phyloP scores from a whole-genome alignment of 164 flowering plant species.

The Cinnamomum micranthum region DNA sequence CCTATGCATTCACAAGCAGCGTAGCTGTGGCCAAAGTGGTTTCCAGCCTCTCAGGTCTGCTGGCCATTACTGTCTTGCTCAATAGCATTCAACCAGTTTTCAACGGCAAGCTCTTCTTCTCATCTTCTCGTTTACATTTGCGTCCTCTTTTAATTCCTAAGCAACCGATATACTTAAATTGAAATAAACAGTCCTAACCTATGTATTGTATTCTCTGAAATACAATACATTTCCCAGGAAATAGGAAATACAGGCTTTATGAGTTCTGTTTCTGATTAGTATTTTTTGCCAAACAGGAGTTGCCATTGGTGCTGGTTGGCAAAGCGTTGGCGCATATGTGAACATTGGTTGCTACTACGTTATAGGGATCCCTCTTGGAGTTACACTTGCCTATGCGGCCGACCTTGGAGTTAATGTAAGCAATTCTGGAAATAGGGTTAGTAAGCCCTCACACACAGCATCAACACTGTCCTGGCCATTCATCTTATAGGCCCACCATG shows the following conservation, averaged over 20 bases:
- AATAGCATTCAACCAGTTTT: conserved; percentile 42
- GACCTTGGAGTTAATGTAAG: conserved; percentile 33
- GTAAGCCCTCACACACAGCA: no score
- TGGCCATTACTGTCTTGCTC: conserved; percentile 30
- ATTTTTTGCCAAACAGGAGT: conserved; percentile 23
- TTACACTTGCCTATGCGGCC: conserved; percentile 35
- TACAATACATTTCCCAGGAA: not conserved
- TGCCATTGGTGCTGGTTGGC: conserved; percentile 46
- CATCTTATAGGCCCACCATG: not conserved
- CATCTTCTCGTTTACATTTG: not conserved
- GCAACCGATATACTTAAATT: no score
- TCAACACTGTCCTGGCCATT: not conserved
- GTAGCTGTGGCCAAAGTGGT: conserved; percentile 24
- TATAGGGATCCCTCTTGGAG: conserved; percentile 45
- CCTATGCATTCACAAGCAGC: conserved; percentile 28
- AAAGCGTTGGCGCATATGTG: conserved; percentile 34
- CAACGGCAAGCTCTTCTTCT: conserved; percentile 17
- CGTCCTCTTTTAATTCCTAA: not conserved
- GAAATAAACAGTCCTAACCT: not conserved
- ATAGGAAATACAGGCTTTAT: not conserved
- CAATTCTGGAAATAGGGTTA: not conserved
- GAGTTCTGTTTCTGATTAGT: not conserved
- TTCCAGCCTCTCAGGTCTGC: conserved; percentile 25
- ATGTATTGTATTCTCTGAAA: not conserved
- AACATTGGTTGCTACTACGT: conserved; percentile 40